A percentile compares a stretch with the other conserved stretches of the same genome.
These are phyloP conservation scores for Rubroshorea leprosula DNA, from an alignment of 345 rosid species.

Conservation along the genomic window DNA sequence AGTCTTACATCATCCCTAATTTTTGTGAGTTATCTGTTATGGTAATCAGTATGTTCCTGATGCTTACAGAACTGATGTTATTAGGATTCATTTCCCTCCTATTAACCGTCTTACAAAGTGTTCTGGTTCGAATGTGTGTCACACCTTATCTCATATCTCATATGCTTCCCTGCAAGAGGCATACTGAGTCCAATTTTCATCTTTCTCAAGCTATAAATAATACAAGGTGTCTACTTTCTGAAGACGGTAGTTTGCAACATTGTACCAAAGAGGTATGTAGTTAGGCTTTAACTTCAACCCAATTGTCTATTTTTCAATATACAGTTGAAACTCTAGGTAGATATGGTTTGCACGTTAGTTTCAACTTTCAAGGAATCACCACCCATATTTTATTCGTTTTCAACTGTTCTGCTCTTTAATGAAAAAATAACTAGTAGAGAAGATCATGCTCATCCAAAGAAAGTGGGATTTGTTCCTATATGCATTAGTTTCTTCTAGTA, in stretches of 20 bases:
- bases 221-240: conserved; percentile 38
- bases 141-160: conserved; percentile 35
- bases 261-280: conserved; percentile 41
- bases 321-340: too few species aligned
- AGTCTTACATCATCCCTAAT: too few species aligned
- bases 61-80: conserved; percentile 81
- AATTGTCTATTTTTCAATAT: too few species aligned
- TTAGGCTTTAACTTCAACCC: neutral
- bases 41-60: conserved; percentile 17
- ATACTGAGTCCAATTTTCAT: conserved; percentile 19
- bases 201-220: conserved; percentile 20
- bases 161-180: conserved; percentile 76
- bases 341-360: too few species aligned
- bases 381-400: too few species aligned
- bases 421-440: too few species aligned
- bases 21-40: neutral
- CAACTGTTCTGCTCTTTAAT: too few species aligned
- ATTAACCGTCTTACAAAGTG: conserved; percentile 53
- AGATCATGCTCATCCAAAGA: too few species aligned
- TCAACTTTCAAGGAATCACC: too few species aligned
- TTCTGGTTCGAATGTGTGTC: conserved; percentile 54
- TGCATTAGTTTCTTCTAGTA: too few species aligned
- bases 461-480: too few species aligned
- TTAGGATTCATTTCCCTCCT: conserved; percentile 85
- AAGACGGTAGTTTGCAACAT: conserved; percentile 18